phyloP scores from a whole-genome alignment of 106 monocot genomes.

The Allium fistulosum region DNA sequence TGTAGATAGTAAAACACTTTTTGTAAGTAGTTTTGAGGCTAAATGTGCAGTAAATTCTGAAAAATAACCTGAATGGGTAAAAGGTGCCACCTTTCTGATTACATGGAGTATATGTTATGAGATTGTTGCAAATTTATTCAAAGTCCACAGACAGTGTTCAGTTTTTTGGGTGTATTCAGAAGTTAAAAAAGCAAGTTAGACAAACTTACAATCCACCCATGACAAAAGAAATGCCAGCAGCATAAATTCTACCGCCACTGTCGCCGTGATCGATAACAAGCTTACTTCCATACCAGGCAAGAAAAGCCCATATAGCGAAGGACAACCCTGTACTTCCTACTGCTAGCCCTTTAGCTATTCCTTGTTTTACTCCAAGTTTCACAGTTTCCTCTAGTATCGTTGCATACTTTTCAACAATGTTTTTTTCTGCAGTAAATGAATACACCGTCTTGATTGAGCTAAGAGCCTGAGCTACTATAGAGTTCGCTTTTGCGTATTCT shows the following conservation, averaged over 20 bases:
- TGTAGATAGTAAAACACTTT: too few species aligned
- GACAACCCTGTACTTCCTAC: constrained; percentile 61
- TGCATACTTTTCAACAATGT: constrained; percentile 37
- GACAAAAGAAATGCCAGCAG: constrained; percentile 65
- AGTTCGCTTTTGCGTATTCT: constrained; percentile 46
- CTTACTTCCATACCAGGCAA: constrained; percentile 83
- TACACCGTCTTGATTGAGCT: constrained; percentile 69
- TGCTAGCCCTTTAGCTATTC: constrained; percentile 71
- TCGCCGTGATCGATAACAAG: constrained; percentile 66
- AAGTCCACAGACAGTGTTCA: too few species aligned
- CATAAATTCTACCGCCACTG: constrained; percentile 72
- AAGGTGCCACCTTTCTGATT: too few species aligned
- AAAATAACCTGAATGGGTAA: too few species aligned
- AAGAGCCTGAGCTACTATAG: constrained; percentile 52
- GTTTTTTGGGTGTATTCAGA: too few species aligned
- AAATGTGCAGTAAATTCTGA: too few species aligned
- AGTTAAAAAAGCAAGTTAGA: too few species aligned
- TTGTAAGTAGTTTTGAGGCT: too few species aligned
- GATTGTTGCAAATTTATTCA: too few species aligned
- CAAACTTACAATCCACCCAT: constrained; percentile 65
- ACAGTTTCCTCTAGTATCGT: constrained; percentile 36
- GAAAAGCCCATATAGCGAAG: constrained; percentile 76
- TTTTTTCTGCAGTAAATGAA: constrained; percentile 68
- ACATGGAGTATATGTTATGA: too few species aligned
- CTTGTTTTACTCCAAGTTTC: constrained; percentile 65